Evolutionary conservation across 2,329 filamentous ascomycete species (phyloP).

Genomic region (Penicillium janthinellum): DNA sequence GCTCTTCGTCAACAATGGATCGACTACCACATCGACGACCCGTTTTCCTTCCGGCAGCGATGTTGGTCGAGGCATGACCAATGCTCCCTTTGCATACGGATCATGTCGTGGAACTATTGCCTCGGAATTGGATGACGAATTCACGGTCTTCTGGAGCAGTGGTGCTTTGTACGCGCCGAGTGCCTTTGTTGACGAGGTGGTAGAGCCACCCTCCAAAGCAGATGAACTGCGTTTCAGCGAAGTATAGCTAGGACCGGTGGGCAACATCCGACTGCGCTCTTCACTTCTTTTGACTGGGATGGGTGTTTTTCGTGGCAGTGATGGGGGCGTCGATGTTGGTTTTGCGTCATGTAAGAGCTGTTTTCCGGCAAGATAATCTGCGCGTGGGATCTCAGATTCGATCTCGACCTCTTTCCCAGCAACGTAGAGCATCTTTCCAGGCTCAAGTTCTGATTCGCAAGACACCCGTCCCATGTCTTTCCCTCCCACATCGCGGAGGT

Average conservation of each 20-base stretch:
- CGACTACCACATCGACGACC: slow-evolving; percentile 72
- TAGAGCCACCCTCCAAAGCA: slow-evolving; percentile 33
- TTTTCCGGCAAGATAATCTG: slow-evolving; percentile 55
- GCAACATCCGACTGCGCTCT: slow-evolving; percentile 9
- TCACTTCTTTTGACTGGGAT: slow-evolving; percentile 20
- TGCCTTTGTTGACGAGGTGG: slow-evolving; percentile 46
- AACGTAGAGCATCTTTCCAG: slow-evolving; percentile 63
- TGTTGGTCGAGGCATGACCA: slow-evolving; percentile 67
- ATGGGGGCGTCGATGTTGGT: slow-evolving; percentile 20
- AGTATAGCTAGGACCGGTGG: slow-evolving; percentile 9
- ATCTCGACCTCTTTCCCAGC: slow-evolving; percentile 70
- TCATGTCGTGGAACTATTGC: slow-evolving; percentile 66
- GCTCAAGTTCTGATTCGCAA: slow-evolving; percentile 58
- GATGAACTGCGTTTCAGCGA: slow-evolving; percentile 18
- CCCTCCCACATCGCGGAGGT: slow-evolving; percentile 64
- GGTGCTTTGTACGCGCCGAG: slow-evolving; percentile 64
- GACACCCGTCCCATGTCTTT: slow-evolving; percentile 62
- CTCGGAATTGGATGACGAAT: slow-evolving; percentile 48
- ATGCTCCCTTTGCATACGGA: slow-evolving; percentile 58
- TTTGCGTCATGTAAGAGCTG: slow-evolving; percentile 30
- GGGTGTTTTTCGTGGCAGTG: slow-evolving; percentile 22
- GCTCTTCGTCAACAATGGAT: slow-evolving; percentile 64
- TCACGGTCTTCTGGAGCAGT: slow-evolving; percentile 55
- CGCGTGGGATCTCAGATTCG: slow-evolving; percentile 61
- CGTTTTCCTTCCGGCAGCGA: slow-evolving; percentile 62